A percentile compares a stretch with the other conserved stretches of the same genome.
These are phyloP conservation scores for Diospyros lotus DNA, from an alignment of 148 eudicot species.

Conservation along the genomic window DNA sequence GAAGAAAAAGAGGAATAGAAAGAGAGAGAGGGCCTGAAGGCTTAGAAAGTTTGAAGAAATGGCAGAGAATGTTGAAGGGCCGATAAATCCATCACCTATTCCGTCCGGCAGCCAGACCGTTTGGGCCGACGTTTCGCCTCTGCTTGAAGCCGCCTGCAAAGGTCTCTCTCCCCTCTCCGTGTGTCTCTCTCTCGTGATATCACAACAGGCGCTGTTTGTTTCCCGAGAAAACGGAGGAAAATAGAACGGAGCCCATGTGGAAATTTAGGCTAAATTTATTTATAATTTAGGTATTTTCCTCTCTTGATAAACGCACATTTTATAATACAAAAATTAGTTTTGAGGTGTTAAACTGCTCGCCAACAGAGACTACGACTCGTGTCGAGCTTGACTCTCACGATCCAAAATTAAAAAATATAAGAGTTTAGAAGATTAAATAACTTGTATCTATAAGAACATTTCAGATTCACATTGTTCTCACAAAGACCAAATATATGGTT, in stretches of 20 bases:
- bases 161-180: conserved; percentile 33
- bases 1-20: background rate
- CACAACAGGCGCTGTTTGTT: background rate
- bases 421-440: too few species aligned
- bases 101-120: conserved; percentile 65
- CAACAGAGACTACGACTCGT: too few species aligned
- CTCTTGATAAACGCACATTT: too few species aligned
- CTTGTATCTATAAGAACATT: too few species aligned
- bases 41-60: background rate
- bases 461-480: too few species aligned
- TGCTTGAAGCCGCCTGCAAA: conserved; percentile 54
- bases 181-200: background rate
- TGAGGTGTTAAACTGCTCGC: too few species aligned
- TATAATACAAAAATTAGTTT: too few species aligned
- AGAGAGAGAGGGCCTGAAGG: background rate
- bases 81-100: conserved; percentile 27
- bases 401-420: too few species aligned
- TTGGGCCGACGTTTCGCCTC: conserved; percentile 75
- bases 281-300: too few species aligned
- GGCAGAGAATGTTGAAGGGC: conserved; percentile 17
- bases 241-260: background rate
- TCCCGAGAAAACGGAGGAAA: conserved; percentile 3
- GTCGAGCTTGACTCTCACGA: too few species aligned
- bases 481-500: too few species aligned
- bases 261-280: too few species aligned